phyloP scores from a whole-genome alignment of 495 filamentous ascomycete genomes.

The Pseudomonodictys pantanalensis region DNA sequence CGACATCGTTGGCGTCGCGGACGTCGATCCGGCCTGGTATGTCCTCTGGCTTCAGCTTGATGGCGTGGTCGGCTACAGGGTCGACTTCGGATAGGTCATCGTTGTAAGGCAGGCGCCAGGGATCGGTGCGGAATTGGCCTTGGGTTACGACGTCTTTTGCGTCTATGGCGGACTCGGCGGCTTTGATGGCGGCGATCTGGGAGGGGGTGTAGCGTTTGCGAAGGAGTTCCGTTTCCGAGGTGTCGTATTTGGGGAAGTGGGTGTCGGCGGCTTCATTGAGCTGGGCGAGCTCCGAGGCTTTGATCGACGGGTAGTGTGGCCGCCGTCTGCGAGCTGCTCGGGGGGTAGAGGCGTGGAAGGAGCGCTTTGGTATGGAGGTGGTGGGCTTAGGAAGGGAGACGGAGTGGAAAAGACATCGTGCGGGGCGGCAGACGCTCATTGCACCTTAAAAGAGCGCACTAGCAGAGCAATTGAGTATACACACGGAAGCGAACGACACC shows the following conservation, averaged over 20 bases:
- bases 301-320: constrained; percentile 41
- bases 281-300: constrained; percentile 33
- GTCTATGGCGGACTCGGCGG: constrained; percentile 79
- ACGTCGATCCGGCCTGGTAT: constrained; percentile 6
- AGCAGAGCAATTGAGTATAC: constrained; percentile 16
- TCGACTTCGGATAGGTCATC: constrained; percentile 80
- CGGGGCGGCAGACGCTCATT: constrained; percentile 61
- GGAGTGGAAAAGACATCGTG: constrained; percentile 56
- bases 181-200: constrained; percentile 81
- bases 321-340: constrained; percentile 34
- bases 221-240: constrained; percentile 63
- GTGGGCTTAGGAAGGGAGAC: constrained; percentile 43
- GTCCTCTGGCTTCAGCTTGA: constrained; percentile 12
- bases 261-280: constrained; percentile 40
- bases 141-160: constrained; percentile 72
- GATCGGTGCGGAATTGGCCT: constrained; percentile 65
- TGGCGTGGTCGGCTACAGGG: constrained; percentile 50
- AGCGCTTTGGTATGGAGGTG: constrained; percentile 46
- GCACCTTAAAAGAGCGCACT: constrained; percentile 3
- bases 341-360: constrained; percentile 53
- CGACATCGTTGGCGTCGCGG: constrained; percentile 17
- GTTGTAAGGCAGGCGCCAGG: constrained; percentile 69
- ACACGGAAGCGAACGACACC: not conserved
- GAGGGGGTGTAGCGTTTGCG: constrained; percentile 67
- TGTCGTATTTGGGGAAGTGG: constrained; percentile 63